Evolutionary conservation across 345 rosid species (phyloP).

Genomic region (Camelina sativa): DNA sequence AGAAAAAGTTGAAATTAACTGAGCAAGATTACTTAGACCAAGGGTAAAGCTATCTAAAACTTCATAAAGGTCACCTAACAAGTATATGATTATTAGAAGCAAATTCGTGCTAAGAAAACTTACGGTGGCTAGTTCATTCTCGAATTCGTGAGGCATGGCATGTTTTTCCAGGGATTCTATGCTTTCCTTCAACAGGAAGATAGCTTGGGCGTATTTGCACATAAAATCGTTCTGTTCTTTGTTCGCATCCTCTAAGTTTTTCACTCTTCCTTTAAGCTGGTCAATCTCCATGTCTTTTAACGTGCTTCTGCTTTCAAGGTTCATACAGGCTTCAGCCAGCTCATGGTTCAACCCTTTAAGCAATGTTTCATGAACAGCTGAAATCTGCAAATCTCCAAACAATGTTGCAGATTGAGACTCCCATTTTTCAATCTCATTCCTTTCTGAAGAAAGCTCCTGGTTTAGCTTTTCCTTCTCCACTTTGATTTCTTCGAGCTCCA

Average conservation of each 20-base stretch:
- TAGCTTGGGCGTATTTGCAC: conserved; percentile 58
- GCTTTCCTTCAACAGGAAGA: conserved; percentile 61
- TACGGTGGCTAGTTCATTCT: conserved; percentile 58
- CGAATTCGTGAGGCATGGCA: conserved; percentile 44
- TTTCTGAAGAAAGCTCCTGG: conserved; percentile 54
- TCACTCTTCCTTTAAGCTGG: conserved; percentile 60
- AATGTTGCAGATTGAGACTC: conserved; percentile 60
- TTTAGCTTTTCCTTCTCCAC: conserved; percentile 56
- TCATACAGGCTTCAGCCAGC: conserved; percentile 53
- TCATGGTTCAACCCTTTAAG: conserved; percentile 64
- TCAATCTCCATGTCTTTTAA: conserved; percentile 55
- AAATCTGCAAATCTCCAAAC: conserved; percentile 62
- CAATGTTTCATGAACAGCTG: conserved; percentile 57
- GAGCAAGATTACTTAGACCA: conserved; percentile 6
- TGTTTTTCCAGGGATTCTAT: conserved; percentile 68
- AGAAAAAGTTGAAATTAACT: conserved; percentile 4
- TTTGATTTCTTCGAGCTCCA: conserved; percentile 57
- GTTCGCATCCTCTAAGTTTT: conserved; percentile 61
- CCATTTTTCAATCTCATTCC: conserved; percentile 57
- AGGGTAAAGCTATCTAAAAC: conserved; percentile 23
- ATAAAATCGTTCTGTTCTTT: conserved; percentile 59
- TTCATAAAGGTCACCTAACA: background rate
- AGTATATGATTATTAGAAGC: background rate
- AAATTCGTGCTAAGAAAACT: conserved; percentile 20
- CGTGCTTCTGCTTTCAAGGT: conserved; percentile 48